Evolutionary conservation across 805 yeast genomes (phyloP), one percentile per base, ranked within the genome.

Genomic region (Starmerella apicola): DNA sequence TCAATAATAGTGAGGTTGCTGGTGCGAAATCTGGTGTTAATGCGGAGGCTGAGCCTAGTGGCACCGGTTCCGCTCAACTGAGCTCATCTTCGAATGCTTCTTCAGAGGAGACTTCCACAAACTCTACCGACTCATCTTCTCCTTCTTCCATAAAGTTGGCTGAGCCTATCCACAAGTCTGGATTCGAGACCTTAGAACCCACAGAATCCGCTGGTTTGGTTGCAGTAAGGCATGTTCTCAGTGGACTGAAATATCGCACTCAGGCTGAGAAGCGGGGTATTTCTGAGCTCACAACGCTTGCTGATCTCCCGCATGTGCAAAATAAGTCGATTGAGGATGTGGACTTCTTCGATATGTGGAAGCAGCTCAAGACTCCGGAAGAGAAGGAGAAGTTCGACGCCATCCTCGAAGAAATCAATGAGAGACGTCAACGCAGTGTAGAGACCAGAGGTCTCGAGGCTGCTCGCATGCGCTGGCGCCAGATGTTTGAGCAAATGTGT

Each of bases 391-490:
- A 58, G 41, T 88, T 86, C 56, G 81, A 83, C 51, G 64, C 63
- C 16, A 70, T 76, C 0, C 60, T 91, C 35, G 86, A 84, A 46
- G 59, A 66, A 2, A 72, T 79, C 49, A 86, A 91, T 50, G 72
- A 71, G 41, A 74, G 72, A 20, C 73, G 98, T 56, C 95, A 91
- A 58, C 64, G 72, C 34, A 70, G 70, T 23, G 57, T 91, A 24
- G 98, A 91, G 59, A 64, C 74, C 16, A 70, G 80, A 43, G 88
- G 94, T 3, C 66, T 81, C 1, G 86, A 81, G 47, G 86, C 88
- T 1, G 94, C 97, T 0, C 74, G 72, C 46, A 83, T 78, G 52
- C 79, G 81, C 57, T 88, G 98, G 98, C 78, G 74, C 56, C 93
- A 83, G 51, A 75, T 72, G 38, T 67, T 75, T 53, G 66, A 68